Conservation (phyloP, 1,139 yeast species). For the Geotrichum europaeum region DNA sequence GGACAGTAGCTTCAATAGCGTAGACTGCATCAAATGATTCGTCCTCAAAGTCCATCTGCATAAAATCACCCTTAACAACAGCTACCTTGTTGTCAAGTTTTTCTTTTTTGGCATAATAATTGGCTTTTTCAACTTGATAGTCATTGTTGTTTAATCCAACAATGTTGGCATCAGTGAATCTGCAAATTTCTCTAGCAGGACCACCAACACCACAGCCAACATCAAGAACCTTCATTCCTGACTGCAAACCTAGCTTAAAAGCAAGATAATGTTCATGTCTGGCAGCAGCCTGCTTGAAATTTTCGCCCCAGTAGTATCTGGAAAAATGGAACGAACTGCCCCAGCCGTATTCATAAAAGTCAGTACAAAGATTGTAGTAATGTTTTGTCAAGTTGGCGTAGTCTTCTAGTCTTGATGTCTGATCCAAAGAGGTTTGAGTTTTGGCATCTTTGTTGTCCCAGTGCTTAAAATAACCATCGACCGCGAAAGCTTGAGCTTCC, state of each 20-base stretch:
- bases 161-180: constrained; percentile 82
- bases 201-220: constrained; percentile 99
- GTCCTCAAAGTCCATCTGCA: constrained; percentile 96
- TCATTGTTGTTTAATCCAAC: constrained; percentile 95
- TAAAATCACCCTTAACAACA: constrained; percentile 95
- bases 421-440: constrained; percentile 66
- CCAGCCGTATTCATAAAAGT: constrained; percentile 97
- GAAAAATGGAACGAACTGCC: constrained; percentile 97
- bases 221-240: constrained; percentile 82
- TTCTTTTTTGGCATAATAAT: constrained; percentile 63
- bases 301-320: constrained; percentile 87
- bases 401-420: constrained; percentile 64
- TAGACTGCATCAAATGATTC: constrained; percentile 92
- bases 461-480: constrained; percentile 86
- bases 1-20: constrained; percentile 98
- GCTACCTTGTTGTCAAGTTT: constrained; percentile 66
- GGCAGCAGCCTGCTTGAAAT: constrained; percentile 90
- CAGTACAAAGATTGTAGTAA: constrained; percentile 93
- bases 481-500: constrained; percentile 77
- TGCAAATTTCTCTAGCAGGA: constrained; percentile 91
- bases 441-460: constrained; percentile 58
- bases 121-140: constrained; percentile 87
- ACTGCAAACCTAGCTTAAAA: constrained; percentile 69
- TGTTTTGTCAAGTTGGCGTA: constrained; percentile 90
- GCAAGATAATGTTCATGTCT: constrained; percentile 96